These are phyloP conservation scores for Ophiosphaerella narmari DNA, from an alignment of 2,329 filamentous ascomycete genomes.

Conservation along the genomic window DNA sequence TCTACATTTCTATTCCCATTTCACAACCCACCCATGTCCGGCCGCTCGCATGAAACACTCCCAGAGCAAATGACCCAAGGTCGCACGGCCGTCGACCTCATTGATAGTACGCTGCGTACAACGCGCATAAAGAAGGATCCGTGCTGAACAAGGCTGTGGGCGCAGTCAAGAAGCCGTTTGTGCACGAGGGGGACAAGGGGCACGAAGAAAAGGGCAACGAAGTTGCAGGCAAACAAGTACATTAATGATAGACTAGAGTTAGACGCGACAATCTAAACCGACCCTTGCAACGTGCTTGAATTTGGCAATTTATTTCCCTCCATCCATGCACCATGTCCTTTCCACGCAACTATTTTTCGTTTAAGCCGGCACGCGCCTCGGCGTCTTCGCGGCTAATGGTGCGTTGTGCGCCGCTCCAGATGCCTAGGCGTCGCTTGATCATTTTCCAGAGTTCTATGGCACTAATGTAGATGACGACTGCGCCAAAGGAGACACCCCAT, in stretches of 20 bases:
- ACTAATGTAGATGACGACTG: constrained; percentile 47
- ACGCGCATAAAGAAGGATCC: background rate
- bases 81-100: background rate
- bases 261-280: no score
- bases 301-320: background rate
- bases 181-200: background rate
- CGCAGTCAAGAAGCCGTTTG: constrained; percentile 1
- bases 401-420: constrained; percentile 40
- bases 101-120: background rate
- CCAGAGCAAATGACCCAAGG: constrained; percentile 1
- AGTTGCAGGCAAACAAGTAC: background rate
- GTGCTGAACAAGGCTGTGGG: background rate
- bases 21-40: background rate
- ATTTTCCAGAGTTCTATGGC: constrained; percentile 54
- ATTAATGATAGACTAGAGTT: background rate
- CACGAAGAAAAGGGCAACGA: background rate
- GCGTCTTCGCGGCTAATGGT: constrained; percentile 41
- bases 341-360: constrained; percentile 19
- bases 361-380: constrained; percentile 39
- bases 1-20: no score
- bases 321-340: background rate
- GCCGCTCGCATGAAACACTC: background rate
- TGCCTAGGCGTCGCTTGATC: constrained; percentile 45
- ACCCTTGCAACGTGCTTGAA: no score
- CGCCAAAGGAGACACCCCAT: constrained; percentile 52